A percentile compares a stretch with the other conserved stretches of the same genome.
Evolutionary conservation across 116 monocot genomes (phyloP).

Genomic region (Dioscorea cayenensis): DNA sequence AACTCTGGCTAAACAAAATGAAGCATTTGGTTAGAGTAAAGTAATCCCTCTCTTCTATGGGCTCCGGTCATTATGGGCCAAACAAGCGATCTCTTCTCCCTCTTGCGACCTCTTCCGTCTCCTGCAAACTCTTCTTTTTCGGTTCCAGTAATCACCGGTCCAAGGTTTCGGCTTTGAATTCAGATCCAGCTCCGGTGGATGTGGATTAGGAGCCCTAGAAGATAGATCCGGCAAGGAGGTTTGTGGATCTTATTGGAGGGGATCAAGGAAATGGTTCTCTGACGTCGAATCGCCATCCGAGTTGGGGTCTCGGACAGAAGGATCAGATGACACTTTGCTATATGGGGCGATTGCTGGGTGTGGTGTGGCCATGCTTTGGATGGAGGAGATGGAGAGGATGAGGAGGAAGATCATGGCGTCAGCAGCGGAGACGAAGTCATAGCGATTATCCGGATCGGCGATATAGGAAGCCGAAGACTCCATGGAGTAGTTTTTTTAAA

Average conservation of each 20-base stretch:
- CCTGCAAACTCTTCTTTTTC: too few species aligned
- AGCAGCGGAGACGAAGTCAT: not conserved
- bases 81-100: too few species aligned
- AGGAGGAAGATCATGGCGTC: constrained; percentile 7
- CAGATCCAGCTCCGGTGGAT: not conserved
- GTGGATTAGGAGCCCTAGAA: too few species aligned
- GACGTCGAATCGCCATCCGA: not conserved
- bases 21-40: too few species aligned
- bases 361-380: not conserved
- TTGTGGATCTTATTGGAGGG: constrained; percentile 3
- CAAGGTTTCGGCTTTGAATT: not conserved
- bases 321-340: constrained; percentile 1
- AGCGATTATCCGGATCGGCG: not conserved
- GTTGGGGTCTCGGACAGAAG: not conserved
- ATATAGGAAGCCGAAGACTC: not conserved
- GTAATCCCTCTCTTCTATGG: too few species aligned
- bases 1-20: too few species aligned
- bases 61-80: too few species aligned
- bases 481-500: too few species aligned
- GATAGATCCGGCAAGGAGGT: not conserved
- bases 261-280: constrained; percentile 5
- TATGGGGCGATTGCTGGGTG: not conserved
- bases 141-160: too few species aligned
- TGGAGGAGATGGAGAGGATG: not conserved
- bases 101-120: too few species aligned